phyloP scores from a whole-genome alignment of 306 rosid species.

The Trifolium repens region DNA sequence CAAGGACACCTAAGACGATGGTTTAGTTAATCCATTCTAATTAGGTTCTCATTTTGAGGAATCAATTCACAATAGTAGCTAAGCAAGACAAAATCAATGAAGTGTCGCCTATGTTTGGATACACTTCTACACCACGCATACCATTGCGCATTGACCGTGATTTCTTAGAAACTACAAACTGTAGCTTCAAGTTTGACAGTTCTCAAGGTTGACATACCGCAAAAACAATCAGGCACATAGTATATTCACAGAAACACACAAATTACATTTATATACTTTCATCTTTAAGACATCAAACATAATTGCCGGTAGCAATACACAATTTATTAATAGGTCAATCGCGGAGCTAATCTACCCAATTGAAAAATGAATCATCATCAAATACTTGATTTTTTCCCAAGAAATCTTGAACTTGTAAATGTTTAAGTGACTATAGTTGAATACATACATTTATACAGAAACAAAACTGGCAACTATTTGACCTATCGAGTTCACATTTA shows the following conservation, averaged over 20 bases:
- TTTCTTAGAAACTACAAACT: neutral
- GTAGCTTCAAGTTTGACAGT: neutral
- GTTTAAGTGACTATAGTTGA: conserved; percentile 40
- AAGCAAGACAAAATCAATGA: neutral
- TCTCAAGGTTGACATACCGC: neutral
- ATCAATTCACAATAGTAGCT: neutral
- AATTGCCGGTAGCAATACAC: neutral
- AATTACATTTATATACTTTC: neutral
- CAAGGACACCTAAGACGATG: conserved; percentile 1
- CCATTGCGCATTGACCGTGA: neutral
- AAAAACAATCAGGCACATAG: neutral
- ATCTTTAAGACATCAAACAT: conserved; percentile 25
- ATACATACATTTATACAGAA: conserved; percentile 41
- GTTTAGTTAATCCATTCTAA: conserved; percentile 4
- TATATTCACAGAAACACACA: conserved; percentile 3
- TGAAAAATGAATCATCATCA: conserved; percentile 26
- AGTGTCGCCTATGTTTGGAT: neutral
- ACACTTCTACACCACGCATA: neutral
- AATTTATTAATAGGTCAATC: too few relatives aligned
- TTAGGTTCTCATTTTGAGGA: conserved; percentile 5
- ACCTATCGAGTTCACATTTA: conserved; percentile 28
- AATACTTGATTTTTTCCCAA: conserved; percentile 36
- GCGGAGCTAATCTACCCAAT: neutral
- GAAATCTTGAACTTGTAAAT: conserved; percentile 46
- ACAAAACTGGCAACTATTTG: conserved; percentile 53